These are phyloP conservation scores for Falciphora oryzae DNA, from an alignment of 2,329 filamentous ascomycete genomes.

Conservation along the genomic window DNA sequence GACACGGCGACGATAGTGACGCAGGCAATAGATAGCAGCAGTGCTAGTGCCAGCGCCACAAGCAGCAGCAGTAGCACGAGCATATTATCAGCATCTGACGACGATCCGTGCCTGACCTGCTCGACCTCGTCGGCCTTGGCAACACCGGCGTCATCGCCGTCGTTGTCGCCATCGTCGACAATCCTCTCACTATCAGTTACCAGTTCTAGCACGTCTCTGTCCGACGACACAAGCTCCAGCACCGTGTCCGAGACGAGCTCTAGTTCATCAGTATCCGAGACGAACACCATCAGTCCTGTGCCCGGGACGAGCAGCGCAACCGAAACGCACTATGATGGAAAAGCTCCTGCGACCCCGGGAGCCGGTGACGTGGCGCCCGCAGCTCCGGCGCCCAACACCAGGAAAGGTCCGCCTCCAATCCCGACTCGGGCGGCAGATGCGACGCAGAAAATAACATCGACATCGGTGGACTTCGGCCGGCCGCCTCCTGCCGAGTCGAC, in stretches of 20 bases:
- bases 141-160: neutral
- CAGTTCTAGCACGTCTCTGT: no score
- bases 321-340: neutral
- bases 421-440: neutral
- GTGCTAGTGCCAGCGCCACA: neutral
- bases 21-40: neutral
- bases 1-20: neutral
- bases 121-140: neutral
- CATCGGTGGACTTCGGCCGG: neutral
- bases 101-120: neutral
- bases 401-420: neutral
- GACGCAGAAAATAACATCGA: neutral
- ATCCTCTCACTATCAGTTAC: neutral
- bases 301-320: neutral
- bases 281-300: neutral
- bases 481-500: neutral
- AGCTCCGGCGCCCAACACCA: neutral
- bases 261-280: neutral
- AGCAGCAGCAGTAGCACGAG: neutral
- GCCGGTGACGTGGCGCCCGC: no score
- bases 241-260: neutral
- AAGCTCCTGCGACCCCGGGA: neutral
- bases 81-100: neutral
- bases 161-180: neutral
- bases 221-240: constrained; percentile 1